A percentile compares a stretch with the other conserved stretches of the same genome.
These are phyloP conservation scores for Nevesoporus exiguus DNA, from an alignment of 768 basidiomycete species.

Conservation along the genomic window DNA sequence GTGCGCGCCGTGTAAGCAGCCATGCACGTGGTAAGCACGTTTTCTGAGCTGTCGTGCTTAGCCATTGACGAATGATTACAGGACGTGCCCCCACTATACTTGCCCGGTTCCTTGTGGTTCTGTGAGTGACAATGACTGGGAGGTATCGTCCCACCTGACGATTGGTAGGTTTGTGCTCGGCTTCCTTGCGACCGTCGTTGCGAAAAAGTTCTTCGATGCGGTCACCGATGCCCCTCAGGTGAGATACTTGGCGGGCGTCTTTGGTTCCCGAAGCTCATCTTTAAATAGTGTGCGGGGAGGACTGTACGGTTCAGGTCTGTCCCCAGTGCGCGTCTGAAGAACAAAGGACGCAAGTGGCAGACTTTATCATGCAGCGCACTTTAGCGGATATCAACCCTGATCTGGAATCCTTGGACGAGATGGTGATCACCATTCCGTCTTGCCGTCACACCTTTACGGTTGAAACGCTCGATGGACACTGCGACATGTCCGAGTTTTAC, in stretches of 20 bases:
- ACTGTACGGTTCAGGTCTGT: slow-evolving; percentile 55
- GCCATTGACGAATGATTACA: slow-evolving; percentile 17
- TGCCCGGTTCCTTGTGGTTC: slow-evolving; percentile 70
- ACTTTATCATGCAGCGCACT: slow-evolving; percentile 52
- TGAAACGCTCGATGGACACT: slow-evolving; percentile 65
- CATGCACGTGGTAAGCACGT: slow-evolving; percentile 49
- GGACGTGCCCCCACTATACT: slow-evolving; percentile 50
- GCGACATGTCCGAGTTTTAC: slow-evolving; percentile 52
- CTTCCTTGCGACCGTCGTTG: slow-evolving; percentile 63
- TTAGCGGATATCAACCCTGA: slow-evolving; percentile 47
- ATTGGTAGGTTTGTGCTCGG: slow-evolving; percentile 54
- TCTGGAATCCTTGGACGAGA: slow-evolving; percentile 40
- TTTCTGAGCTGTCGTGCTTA: neutral
- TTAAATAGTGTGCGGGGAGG: slow-evolving; percentile 61
- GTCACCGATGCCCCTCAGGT: slow-evolving; percentile 69
- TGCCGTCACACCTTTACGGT: slow-evolving; percentile 69
- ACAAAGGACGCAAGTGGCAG: slow-evolving; percentile 45
- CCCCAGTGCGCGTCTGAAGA: slow-evolving; percentile 43
- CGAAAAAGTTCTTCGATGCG: slow-evolving; percentile 46
- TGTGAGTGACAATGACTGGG: slow-evolving; percentile 37
- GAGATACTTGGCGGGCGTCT: slow-evolving; percentile 5
- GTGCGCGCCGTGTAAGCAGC: slow-evolving; percentile 61
- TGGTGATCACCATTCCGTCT: slow-evolving; percentile 56
- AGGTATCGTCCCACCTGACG: neutral
- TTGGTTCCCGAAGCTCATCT: neutral